Evolutionary conservation across 192 early-diverging fungal genomes (phyloP).

Genomic region (Backusella morwellensis): DNA sequence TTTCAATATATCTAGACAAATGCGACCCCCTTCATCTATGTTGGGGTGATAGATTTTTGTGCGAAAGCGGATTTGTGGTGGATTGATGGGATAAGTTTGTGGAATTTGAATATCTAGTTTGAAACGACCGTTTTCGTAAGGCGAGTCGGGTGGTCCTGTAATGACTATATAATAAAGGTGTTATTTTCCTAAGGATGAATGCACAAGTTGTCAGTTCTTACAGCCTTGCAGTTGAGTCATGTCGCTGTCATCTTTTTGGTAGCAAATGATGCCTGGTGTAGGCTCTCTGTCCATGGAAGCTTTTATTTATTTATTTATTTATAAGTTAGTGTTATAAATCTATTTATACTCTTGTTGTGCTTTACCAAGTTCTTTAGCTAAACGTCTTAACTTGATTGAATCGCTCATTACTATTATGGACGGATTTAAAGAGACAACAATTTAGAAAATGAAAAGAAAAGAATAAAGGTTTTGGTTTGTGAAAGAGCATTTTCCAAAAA

Average conservation of each 20-base stretch:
- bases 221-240: slow-evolving; percentile 56
- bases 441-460: background rate
- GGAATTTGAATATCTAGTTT: slow-evolving; percentile 60
- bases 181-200: background rate
- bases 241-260: slow-evolving; percentile 54
- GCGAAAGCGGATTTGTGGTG: slow-evolving; percentile 66
- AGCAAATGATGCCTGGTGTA: slow-evolving; percentile 59
- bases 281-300: slow-evolving; percentile 42
- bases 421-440: background rate
- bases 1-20: slow-evolving; percentile 67
- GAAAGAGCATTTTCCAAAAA: too few species aligned
- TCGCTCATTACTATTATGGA: background rate
- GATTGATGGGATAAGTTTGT: slow-evolving; percentile 66
- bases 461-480: background rate
- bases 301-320: background rate
- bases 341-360: background rate
- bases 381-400: background rate
- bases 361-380: background rate
- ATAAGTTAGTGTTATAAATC: background rate
- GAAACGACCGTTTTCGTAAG: slow-evolving; percentile 64
- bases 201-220: slow-evolving; percentile 17
- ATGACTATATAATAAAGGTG: slow-evolving; percentile 33
- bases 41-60: slow-evolving; percentile 84
- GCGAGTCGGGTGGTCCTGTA: slow-evolving; percentile 61
- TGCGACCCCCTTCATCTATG: slow-evolving; percentile 74